phyloP scores from a whole-genome alignment of 2,329 filamentous ascomycete genomes.

The Colletotrichum horii region DNA sequence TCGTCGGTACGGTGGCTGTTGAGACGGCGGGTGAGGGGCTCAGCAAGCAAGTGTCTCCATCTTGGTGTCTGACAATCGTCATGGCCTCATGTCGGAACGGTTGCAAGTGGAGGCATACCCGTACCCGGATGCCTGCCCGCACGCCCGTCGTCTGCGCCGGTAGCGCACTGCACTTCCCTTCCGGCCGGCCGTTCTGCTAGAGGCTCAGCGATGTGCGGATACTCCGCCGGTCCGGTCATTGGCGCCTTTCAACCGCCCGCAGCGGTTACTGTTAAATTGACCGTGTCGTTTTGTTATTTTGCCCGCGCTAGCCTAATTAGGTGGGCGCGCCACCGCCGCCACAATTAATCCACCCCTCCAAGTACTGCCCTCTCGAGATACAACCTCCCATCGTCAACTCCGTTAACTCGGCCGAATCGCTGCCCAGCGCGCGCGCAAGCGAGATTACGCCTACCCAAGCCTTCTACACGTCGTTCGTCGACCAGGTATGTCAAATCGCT shows the following conservation, averaged over 20 bases:
- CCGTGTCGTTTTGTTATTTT: no score
- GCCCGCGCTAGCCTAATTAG: no score
- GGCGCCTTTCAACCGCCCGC: not conserved
- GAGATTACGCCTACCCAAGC: no score
- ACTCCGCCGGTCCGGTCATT: not conserved
- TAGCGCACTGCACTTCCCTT: not conserved
- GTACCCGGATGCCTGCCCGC: not conserved
- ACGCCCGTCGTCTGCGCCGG: not conserved
- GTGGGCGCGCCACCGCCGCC: no score
- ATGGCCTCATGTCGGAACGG: not conserved
- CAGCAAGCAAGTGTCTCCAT: not conserved
- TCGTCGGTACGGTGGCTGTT: not conserved
- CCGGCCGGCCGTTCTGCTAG: not conserved
- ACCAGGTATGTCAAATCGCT: no score
- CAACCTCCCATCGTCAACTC: no score
- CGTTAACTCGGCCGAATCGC: no score
- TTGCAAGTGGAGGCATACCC: not conserved
- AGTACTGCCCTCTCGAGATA: no score
- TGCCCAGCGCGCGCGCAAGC: no score
- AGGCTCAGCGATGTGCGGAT: not conserved
- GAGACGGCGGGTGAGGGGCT: not conserved
- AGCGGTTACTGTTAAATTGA: no score
- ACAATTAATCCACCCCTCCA: no score
- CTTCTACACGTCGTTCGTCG: no score
- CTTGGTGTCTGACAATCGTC: not conserved